Percentiles rank a stretch among this genome's conserved stretches.
Conservation (phyloP, 1,284 basidiomycete genomes). For the Ganoderma lucidum region DNA sequence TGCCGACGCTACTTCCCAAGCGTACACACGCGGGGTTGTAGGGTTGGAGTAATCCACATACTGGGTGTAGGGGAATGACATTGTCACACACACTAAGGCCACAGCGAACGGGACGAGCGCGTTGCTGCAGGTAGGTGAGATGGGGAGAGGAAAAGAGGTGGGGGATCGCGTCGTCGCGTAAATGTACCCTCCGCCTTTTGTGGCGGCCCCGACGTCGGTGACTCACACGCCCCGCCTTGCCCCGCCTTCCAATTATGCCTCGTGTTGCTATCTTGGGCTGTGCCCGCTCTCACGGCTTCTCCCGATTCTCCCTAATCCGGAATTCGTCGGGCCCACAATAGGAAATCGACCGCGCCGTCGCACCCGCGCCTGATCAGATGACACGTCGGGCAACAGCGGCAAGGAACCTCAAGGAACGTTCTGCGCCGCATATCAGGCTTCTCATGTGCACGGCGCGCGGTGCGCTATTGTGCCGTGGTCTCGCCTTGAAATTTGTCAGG, state of each 20-base stretch:
- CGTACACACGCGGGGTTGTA: slow-evolving; percentile 35
- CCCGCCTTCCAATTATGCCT: not conserved
- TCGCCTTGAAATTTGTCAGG: not conserved
- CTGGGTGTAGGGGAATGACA: slow-evolving; percentile 35
- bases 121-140: slow-evolving; percentile 25
- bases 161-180: not conserved
- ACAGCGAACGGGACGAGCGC: slow-evolving; percentile 14
- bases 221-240: slow-evolving; percentile 10
- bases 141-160: slow-evolving; percentile 16
- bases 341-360: slow-evolving; percentile 12
- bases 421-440: slow-evolving; percentile 4
- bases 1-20: slow-evolving; percentile 33
- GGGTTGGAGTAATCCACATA: slow-evolving; percentile 37
- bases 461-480: not conserved
- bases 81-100: slow-evolving; percentile 29
- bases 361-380: not conserved
- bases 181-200: slow-evolving; percentile 24
- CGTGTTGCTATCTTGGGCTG: slow-evolving; percentile 13
- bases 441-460: not conserved
- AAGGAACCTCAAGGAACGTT: not conserved
- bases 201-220: slow-evolving; percentile 30
- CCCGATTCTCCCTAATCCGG: slow-evolving; percentile 17
- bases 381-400: slow-evolving; percentile 3
- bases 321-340: slow-evolving; percentile 18
- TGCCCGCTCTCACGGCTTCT: slow-evolving; percentile 13